Evolutionary conservation across 495 filamentous ascomycete genomes (phyloP).

Genomic region (Aspergillus panamensis): DNA sequence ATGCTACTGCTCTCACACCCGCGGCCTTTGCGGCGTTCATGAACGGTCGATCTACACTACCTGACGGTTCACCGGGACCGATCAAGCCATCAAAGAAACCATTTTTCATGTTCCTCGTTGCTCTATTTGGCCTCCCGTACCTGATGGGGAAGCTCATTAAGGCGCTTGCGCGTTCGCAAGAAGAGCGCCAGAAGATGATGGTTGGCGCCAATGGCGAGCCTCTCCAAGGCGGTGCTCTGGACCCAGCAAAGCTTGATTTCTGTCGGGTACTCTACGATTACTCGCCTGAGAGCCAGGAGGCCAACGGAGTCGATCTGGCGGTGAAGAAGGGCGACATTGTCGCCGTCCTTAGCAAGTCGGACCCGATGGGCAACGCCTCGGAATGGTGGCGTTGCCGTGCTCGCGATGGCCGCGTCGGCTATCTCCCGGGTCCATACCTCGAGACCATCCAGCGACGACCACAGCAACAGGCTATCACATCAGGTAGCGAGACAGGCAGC

Average conservation of each 20-base stretch:
- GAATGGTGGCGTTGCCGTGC: slow-evolving; percentile 98
- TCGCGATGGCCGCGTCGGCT: slow-evolving; percentile 86
- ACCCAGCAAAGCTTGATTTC: slow-evolving; percentile 89
- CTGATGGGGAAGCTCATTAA: slow-evolving; percentile 93
- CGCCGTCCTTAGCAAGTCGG: slow-evolving; percentile 86
- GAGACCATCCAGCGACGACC: slow-evolving; percentile 74
- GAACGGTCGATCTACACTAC: slow-evolving; percentile 45
- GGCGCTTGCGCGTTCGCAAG: slow-evolving; percentile 74
- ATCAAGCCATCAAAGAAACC: slow-evolving; percentile 86
- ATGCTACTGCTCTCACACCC: slow-evolving; percentile 80
- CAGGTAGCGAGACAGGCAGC: slow-evolving; percentile 45
- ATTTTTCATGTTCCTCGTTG: slow-evolving; percentile 90
- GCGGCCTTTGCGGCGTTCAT: slow-evolving; percentile 86
- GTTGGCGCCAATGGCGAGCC: slow-evolving; percentile 51
- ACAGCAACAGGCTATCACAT: slow-evolving; percentile 49
- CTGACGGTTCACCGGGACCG: slow-evolving; percentile 53
- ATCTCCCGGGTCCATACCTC: slow-evolving; percentile 84
- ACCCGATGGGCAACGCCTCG: slow-evolving; percentile 84
- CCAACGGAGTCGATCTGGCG: slow-evolving; percentile 75
- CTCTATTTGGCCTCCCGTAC: slow-evolving; percentile 92
- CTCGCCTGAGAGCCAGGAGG: slow-evolving; percentile 64
- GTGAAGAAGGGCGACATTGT: slow-evolving; percentile 96
- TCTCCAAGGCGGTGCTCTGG: slow-evolving; percentile 48
- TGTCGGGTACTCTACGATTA: slow-evolving; percentile 94
- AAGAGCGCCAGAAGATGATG: slow-evolving; percentile 60